A percentile compares a stretch with the other conserved stretches of the same genome.
Evolutionary conservation across 768 basidiomycete species (phyloP).

Genomic region (Collybia sp.): DNA sequence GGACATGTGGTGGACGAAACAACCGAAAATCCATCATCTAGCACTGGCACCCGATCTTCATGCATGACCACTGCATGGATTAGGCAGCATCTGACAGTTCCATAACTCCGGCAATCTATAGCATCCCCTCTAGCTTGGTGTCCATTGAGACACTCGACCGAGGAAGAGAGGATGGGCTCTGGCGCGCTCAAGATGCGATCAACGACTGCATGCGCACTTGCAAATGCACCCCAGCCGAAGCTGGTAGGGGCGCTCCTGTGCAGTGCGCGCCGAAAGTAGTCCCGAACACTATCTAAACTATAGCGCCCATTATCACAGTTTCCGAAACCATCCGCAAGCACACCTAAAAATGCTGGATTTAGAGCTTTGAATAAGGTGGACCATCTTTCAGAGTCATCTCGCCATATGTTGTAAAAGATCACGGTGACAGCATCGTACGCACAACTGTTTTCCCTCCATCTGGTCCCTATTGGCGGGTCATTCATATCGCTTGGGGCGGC

Average conservation of each 20-base stretch:
- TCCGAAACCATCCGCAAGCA: background rate
- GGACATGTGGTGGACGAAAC: too few relatives aligned
- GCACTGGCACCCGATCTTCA: too few relatives aligned
- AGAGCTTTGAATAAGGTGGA: background rate
- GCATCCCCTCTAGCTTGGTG: background rate
- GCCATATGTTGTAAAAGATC: slow-evolving; percentile 3
- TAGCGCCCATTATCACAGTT: background rate
- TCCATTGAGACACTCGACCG: background rate
- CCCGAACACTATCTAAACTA: slow-evolving; percentile 1
- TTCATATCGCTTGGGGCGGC: background rate
- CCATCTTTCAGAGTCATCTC: background rate
- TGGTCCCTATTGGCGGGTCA: background rate
- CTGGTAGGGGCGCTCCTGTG: background rate
- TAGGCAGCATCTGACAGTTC: too few relatives aligned
- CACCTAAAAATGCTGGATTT: background rate
- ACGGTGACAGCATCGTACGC: slow-evolving; percentile 1
- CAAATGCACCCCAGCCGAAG: background rate
- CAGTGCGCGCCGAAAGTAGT: background rate
- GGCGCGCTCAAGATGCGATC: background rate
- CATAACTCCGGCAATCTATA: too few relatives aligned
- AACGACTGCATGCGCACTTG: slow-evolving; percentile 1
- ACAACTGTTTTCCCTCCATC: slow-evolving; percentile 5
- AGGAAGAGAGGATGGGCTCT: background rate
- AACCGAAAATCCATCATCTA: too few relatives aligned
- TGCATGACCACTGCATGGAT: too few relatives aligned